A percentile compares a stretch with the other conserved stretches of the same genome.
Evolutionary conservation across 768 basidiomycete species (phyloP).

Genomic region (Tricholoma sp.): DNA sequence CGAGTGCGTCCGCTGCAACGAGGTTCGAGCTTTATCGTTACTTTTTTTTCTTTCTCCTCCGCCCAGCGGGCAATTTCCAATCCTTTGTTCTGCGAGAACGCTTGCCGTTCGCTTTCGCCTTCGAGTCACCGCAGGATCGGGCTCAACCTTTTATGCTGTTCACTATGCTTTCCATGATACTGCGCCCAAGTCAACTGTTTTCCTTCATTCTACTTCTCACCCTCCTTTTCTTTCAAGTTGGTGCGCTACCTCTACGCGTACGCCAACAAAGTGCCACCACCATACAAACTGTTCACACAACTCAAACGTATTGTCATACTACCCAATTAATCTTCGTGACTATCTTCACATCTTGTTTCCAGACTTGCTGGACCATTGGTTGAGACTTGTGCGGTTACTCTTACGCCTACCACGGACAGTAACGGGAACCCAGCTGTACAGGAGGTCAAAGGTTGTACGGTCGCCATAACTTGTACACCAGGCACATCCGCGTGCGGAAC

Average conservation of each 20-base stretch:
- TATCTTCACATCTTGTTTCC: constrained; percentile 5
- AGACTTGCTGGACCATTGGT: constrained; percentile 48
- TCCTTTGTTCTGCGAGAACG: constrained; percentile 31
- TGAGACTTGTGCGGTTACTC: constrained; percentile 54
- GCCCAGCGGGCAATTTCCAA: constrained; percentile 44
- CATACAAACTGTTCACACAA: constrained; percentile 38
- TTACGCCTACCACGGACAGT: constrained; percentile 48
- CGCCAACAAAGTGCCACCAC: constrained; percentile 33
- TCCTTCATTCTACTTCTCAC: constrained; percentile 35
- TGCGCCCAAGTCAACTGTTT: constrained; percentile 25
- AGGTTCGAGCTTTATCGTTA: constrained; percentile 21
- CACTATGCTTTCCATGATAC: constrained; percentile 33
- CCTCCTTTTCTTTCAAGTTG: constrained; percentile 24
- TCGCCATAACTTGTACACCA: constrained; percentile 24
- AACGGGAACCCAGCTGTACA: constrained; percentile 45
- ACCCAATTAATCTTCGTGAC: not conserved
- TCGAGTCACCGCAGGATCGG: constrained; percentile 49
- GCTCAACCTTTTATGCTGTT: constrained; percentile 31
- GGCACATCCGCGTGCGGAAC: constrained; percentile 14
- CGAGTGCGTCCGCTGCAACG: not conserved
- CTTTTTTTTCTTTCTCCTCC: constrained; percentile 21
- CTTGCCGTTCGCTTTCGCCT: constrained; percentile 27
- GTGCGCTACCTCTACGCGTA: constrained; percentile 32
- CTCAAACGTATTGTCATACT: constrained; percentile 40
- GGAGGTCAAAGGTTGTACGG: constrained; percentile 49